These are phyloP conservation scores for Elsinoe arachidis DNA, from an alignment of 2,329 filamentous ascomycete species.

Conservation along the genomic window DNA sequence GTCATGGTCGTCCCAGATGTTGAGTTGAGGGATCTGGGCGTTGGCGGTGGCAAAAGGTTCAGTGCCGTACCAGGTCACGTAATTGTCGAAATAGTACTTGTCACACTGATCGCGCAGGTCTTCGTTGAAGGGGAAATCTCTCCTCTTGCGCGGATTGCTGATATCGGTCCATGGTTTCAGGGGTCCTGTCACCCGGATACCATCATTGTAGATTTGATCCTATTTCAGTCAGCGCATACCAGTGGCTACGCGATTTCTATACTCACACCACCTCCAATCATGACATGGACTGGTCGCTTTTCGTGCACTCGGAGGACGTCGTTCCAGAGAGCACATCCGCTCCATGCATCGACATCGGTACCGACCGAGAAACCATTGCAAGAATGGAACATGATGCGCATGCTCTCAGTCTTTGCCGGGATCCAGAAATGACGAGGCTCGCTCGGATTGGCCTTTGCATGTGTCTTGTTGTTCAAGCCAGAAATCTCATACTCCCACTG, in stretches of 20 bases:
- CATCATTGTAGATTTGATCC: conserved; percentile 73
- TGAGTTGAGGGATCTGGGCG: conserved; percentile 54
- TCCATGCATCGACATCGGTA: conserved; percentile 55
- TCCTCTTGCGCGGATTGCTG: conserved; percentile 50
- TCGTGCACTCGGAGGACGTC: conserved; percentile 54
- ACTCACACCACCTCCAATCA: conserved; percentile 66
- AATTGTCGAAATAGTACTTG: conserved; percentile 54
- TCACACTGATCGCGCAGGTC: conserved; percentile 51
- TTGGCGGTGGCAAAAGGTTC: conserved; percentile 53
- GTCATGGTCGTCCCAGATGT: conserved; percentile 54
- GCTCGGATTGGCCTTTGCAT: conserved; percentile 9
- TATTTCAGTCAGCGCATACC: neutral
- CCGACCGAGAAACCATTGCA: conserved; percentile 62
- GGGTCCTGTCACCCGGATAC: conserved; percentile 76
- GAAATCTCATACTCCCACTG: conserved; percentile 72
- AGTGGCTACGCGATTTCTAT: neutral
- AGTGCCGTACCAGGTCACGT: conserved; percentile 60
- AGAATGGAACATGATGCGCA: conserved; percentile 62
- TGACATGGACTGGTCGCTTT: conserved; percentile 54
- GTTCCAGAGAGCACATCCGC: conserved; percentile 53
- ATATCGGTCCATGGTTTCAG: conserved; percentile 58
- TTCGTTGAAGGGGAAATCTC: conserved; percentile 57
- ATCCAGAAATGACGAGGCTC: conserved; percentile 47
- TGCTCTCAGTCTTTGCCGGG: conserved; percentile 52
- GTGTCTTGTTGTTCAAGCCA: conserved; percentile 41